A percentile compares a stretch with the other conserved stretches of the same genome.
phyloP scores from a whole-genome alignment of 2,329 filamentous ascomycete species.

The Aspergillus piperis region DNA sequence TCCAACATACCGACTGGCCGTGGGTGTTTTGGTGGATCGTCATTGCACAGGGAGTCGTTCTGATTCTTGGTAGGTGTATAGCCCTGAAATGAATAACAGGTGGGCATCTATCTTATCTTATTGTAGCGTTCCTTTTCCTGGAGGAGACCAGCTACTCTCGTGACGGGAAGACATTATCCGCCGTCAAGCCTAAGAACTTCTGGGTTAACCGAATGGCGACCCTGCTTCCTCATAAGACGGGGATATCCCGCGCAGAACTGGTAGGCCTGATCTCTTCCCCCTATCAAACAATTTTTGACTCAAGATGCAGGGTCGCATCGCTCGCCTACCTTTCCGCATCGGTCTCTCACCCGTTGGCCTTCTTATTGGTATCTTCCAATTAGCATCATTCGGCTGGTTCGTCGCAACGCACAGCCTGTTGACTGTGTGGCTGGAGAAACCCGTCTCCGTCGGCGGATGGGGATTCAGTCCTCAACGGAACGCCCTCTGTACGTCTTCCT shows the following conservation, averaged over 20 bases:
- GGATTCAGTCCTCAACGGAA: neutral
- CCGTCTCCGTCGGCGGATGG: neutral
- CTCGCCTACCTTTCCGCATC: neutral
- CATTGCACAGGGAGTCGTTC: neutral
- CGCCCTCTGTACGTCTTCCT: neutral
- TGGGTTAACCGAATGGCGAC: neutral
- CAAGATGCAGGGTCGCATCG: neutral
- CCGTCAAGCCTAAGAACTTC: neutral
- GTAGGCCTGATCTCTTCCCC: neutral
- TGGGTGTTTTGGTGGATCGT: constrained; percentile 5
- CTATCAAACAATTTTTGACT: neutral
- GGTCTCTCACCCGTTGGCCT: neutral
- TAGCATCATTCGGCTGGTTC: neutral
- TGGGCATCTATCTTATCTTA: neutral
- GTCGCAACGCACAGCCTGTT: neutral
- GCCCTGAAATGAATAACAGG: no score
- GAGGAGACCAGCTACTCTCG: neutral
- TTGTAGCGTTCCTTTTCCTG: neutral
- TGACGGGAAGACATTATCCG: neutral
- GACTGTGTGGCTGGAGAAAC: constrained; percentile 1
- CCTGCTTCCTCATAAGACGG: neutral
- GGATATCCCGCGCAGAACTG: neutral
- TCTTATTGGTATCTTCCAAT: neutral
- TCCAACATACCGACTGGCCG: neutral
- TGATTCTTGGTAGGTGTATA: neutral